Percentiles rank a stretch among this genome's conserved stretches.
These are phyloP conservation scores for Penicillium cataractarum DNA, from an alignment of 495 filamentous ascomycete genomes.

Conservation along the genomic window DNA sequence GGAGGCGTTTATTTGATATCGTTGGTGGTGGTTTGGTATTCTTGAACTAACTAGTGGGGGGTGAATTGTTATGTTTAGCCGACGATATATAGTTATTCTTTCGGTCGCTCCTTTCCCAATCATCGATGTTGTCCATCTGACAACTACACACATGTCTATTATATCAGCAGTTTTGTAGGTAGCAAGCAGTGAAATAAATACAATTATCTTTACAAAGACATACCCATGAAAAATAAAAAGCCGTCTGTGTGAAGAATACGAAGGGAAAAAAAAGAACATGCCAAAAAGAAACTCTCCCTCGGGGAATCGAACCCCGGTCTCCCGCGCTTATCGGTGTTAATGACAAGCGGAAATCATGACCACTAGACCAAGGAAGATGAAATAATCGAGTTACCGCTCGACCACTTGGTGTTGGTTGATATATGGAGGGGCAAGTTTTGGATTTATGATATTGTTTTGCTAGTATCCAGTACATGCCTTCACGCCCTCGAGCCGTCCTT, in stretches of 20 bases:
- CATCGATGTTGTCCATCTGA: background rate
- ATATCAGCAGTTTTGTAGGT: background rate
- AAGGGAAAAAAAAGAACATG: no score
- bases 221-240: no score
- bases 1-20: constrained; percentile 35
- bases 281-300: constrained; percentile 46
- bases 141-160: background rate
- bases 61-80: background rate
- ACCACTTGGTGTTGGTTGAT: constrained; percentile 30
- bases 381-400: constrained; percentile 33
- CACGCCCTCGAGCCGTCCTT: no score
- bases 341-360: constrained; percentile 62
- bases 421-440: background rate
- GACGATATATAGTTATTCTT: constrained; percentile 23
- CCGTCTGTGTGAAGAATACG: no score
- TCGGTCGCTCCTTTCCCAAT: constrained; percentile 7
- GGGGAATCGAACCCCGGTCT: constrained; percentile 61
- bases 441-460: background rate
- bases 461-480: no score
- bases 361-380: constrained; percentile 51
- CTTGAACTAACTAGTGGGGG: no score
- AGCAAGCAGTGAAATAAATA: background rate
- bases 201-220: constrained; percentile 51
- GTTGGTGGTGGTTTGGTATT: background rate
- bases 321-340: constrained; percentile 47